Percentiles rank a stretch among this genome's conserved stretches.
These are phyloP conservation scores for Xylaria flabelliformis DNA, from an alignment of 495 filamentous ascomycete genomes.

Conservation along the genomic window DNA sequence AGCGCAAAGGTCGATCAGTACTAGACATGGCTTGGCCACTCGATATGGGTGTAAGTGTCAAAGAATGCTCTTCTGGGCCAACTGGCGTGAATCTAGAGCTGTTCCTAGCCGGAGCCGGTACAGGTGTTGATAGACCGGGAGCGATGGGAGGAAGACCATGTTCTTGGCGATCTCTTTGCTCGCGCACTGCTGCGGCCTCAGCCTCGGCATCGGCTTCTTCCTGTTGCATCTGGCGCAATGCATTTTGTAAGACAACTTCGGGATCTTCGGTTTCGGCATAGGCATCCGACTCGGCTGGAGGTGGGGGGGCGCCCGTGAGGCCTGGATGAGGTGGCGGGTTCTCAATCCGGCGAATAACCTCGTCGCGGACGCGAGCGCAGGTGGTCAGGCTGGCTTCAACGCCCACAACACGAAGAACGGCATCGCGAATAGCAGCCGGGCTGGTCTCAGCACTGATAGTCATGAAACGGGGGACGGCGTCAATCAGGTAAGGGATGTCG, in stretches of 20 bases:
- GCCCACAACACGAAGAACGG: slow-evolving; percentile 53
- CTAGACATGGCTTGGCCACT: slow-evolving; percentile 49
- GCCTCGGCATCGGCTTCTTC: slow-evolving; percentile 58
- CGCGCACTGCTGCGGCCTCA: slow-evolving; percentile 50
- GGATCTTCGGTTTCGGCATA: slow-evolving; percentile 51
- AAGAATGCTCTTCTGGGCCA: slow-evolving; percentile 41
- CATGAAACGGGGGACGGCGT: slow-evolving; percentile 57
- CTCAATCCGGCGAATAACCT: slow-evolving; percentile 53
- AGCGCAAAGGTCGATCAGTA: slow-evolving; percentile 57
- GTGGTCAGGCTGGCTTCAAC: slow-evolving; percentile 52
- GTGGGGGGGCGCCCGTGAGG: slow-evolving; percentile 35
- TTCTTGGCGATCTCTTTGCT: slow-evolving; percentile 53
- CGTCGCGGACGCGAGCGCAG: slow-evolving; percentile 58
- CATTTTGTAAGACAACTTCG: slow-evolving; percentile 57
- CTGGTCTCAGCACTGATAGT: slow-evolving; percentile 53
- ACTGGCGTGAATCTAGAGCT: slow-evolving; percentile 36
- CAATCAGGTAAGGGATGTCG: slow-evolving; percentile 57
- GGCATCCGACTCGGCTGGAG: slow-evolving; percentile 33
- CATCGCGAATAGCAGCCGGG: slow-evolving; percentile 54
- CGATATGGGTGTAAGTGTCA: slow-evolving; percentile 58
- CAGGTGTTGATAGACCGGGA: slow-evolving; percentile 36
- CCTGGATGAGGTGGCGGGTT: slow-evolving; percentile 39
- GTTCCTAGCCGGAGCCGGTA: slow-evolving; percentile 26
- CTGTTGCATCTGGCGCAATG: slow-evolving; percentile 54
- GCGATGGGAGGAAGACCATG: slow-evolving; percentile 48